Evolutionary conservation across 2,329 filamentous ascomycete genomes (phyloP).

Genomic region (Fusarium udum): DNA sequence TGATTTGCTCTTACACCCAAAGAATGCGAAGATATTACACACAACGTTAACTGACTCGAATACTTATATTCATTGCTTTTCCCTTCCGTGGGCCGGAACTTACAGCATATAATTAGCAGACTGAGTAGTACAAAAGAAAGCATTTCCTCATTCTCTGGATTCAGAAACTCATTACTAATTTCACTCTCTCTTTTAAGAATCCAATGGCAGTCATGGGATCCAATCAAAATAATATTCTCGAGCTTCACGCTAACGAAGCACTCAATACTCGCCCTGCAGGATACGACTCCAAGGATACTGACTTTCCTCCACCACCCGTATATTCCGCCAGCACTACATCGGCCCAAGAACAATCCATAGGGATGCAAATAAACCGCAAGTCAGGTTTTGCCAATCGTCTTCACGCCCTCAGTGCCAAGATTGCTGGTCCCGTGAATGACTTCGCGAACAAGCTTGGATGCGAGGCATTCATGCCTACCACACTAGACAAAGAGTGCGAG

Average conservation of each 20-base stretch:
- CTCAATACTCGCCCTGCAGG: not conserved
- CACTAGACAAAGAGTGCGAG: not conserved
- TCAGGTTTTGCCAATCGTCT: not conserved
- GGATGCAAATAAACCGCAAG: not conserved
- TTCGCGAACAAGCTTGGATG: not conserved
- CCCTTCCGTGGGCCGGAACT: not conserved
- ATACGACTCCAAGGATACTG: not conserved
- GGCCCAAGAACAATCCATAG: not conserved
- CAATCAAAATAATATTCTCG: not conserved
- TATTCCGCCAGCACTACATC: not conserved
- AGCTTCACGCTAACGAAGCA: not conserved
- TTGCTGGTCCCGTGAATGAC: not conserved
- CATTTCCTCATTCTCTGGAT: not conserved
- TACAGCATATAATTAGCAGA: rapidly evolving
- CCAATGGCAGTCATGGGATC: not conserved
- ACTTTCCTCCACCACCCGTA: not conserved
- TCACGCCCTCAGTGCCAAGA: not conserved
- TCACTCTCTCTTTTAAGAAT: not conserved
- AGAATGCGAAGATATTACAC: not conserved
- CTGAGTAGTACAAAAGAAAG: not conserved
- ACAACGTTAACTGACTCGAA: rapidly evolving
- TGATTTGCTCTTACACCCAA: not conserved
- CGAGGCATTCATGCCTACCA: not conserved
- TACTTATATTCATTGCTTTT: not conserved
- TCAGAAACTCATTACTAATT: not conserved